phyloP scores from a whole-genome alignment of 1,284 basidiomycete species.

The Ustilago hordei region DNA sequence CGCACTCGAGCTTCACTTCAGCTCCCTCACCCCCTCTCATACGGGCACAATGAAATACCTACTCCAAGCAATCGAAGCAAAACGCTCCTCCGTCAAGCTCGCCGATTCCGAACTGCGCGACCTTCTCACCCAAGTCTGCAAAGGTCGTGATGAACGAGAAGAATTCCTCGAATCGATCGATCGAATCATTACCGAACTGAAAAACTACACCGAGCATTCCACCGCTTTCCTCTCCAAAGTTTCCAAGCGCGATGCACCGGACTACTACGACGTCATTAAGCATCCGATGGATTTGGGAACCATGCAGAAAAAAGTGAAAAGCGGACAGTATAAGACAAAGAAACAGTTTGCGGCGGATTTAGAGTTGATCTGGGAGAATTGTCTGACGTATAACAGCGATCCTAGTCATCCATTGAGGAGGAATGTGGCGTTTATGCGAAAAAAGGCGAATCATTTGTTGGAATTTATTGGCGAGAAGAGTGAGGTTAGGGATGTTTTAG shows the following conservation, averaged over 20 bases:
- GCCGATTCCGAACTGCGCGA: constrained; percentile 60
- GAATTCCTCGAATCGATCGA: constrained; percentile 68
- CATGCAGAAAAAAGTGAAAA: constrained; percentile 91
- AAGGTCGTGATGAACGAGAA: constrained; percentile 64
- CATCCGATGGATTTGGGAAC: constrained; percentile 87
- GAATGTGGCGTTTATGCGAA: constrained; percentile 65
- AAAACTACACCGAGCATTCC: constrained; percentile 67
- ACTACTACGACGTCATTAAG: constrained; percentile 67
- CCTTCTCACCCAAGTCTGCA: constrained; percentile 63
- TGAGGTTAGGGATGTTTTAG: constrained; percentile 72
- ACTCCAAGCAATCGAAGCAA: constrained; percentile 67
- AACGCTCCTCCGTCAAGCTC: constrained; percentile 58
- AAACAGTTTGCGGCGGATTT: constrained; percentile 91
- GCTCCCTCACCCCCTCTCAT: constrained; percentile 15
- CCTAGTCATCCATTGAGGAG: constrained; percentile 72
- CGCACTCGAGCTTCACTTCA: constrained; percentile 13
- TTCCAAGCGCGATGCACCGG: constrained; percentile 67
- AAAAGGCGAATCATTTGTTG: constrained; percentile 75
- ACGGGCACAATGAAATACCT: constrained; percentile 58
- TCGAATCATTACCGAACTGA: constrained; percentile 66
- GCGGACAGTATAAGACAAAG: constrained; percentile 88
- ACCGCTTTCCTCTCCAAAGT: constrained; percentile 66
- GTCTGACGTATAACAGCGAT: constrained; percentile 88
- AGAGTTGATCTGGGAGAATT: constrained; percentile 96
- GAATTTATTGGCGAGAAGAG: constrained; percentile 88